Percentiles rank a stretch among this genome's conserved stretches.
These are phyloP conservation scores for Kluyveromyces aestuarii DNA, from an alignment of 805 yeast genomes.

Conservation along the genomic window DNA sequence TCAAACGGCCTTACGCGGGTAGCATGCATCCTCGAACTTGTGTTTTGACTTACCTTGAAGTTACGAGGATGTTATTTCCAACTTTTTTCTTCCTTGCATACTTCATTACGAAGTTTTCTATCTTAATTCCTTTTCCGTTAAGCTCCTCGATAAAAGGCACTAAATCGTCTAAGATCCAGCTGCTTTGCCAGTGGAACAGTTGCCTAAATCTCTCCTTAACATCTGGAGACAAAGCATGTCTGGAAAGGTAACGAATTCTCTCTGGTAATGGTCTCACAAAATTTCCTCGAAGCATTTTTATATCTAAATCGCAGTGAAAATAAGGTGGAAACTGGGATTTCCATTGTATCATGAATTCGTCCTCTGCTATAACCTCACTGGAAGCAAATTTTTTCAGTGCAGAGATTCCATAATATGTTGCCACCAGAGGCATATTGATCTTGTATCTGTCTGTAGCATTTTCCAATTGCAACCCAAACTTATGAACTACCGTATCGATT, in stretches of 20 bases:
- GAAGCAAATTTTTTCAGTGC: slow-evolving; percentile 35
- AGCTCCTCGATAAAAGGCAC: slow-evolving; percentile 55
- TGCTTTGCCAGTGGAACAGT: slow-evolving; percentile 44
- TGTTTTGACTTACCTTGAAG: slow-evolving; percentile 11
- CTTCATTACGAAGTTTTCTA: slow-evolving; percentile 53
- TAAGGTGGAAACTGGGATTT: slow-evolving; percentile 54
- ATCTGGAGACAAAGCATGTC: slow-evolving; percentile 38
- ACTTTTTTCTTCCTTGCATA: slow-evolving; percentile 45
- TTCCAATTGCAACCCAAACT: slow-evolving; percentile 31
- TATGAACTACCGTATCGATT: slow-evolving; percentile 40
- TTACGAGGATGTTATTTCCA: slow-evolving; percentile 34
- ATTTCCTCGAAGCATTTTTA: slow-evolving; percentile 46
- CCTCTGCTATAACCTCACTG: slow-evolving; percentile 23
- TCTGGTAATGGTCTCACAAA: slow-evolving; percentile 39
- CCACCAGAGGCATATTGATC: slow-evolving; percentile 37
- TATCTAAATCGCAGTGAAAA: slow-evolving; percentile 50
- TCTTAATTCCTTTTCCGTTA: slow-evolving; percentile 42
- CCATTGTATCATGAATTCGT: slow-evolving; percentile 58
- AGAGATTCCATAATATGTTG: slow-evolving; percentile 56
- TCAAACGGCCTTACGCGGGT: background rate
- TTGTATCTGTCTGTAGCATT: slow-evolving; percentile 18
- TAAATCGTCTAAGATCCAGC: slow-evolving; percentile 57
- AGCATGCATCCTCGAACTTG: background rate
- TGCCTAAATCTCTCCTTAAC: slow-evolving; percentile 40
- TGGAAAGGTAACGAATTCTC: slow-evolving; percentile 46